Evolutionary conservation across 2,329 filamentous ascomycete genomes (phyloP), one percentile per base, ranked within the genome.

Genomic region (Orbilia brochopaga): DNA sequence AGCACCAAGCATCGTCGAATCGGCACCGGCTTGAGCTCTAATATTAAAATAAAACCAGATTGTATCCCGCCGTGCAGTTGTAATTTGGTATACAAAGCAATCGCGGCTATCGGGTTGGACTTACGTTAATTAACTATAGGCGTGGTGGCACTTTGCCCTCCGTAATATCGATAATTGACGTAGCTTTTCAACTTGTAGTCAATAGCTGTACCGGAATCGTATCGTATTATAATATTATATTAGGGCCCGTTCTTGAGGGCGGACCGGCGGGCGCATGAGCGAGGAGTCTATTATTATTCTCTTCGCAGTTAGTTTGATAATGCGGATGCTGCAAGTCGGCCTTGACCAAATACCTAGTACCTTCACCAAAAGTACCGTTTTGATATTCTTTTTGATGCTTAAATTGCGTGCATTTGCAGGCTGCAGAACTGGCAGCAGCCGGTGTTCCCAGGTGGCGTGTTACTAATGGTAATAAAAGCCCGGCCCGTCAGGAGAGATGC

Each of bases 151-250:
- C 27, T 32, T 8, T 17, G 37, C 15, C 37, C 37, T 42, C 37
- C 37, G 37, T 42, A 48, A 21, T 48, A 48, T 48, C 44, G 44
- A 10, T 48, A 48, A 19, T 48, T 48, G 44, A 23, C 44, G 44
- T 48, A 23, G 44, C 11, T 48, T 48, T 48, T n/a, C n/a, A n/a
- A n/a, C n/a, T n/a, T n/a, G n/a, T n/a, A n/a, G n/a, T n/a, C n/a
- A n/a, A n/a, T 21, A 19, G n/a, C 17, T 10, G 15, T 4, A 5
- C 5, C 19, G 5, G 15, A 15, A 13, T 44, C 19, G 6, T 4
- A n/a, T n/a, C n/a, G n/a, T n/a, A n/a, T n/a, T n/a, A n/a, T 48
- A 48, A 5, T 48, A 48, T 48, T 19, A 15, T 48, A 23, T 2
- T 5, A 10, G 17, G 21, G n/a, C 15, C n/a, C 19, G 44, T 10